phyloP scores from a whole-genome alignment of 768 basidiomycete genomes.

The Boletus rubescentipes region DNA sequence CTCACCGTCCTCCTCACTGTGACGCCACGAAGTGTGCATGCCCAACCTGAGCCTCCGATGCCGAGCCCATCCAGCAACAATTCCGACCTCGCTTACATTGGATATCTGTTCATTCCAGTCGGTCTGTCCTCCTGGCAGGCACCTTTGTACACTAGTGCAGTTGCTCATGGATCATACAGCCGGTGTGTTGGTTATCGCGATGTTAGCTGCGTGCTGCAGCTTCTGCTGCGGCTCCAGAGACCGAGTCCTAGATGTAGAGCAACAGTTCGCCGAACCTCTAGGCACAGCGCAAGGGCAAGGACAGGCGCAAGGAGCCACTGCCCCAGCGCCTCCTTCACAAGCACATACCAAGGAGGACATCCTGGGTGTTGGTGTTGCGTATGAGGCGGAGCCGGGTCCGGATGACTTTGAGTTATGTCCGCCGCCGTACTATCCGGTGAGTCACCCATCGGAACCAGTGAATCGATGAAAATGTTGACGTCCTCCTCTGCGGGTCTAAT shows the following conservation, averaged over 20 bases:
- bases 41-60: not conserved
- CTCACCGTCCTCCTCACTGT: not conserved
- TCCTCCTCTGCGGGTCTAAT: not conserved
- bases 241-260: not conserved
- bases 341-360: not conserved
- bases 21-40: not conserved
- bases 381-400: not conserved
- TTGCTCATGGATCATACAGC: not conserved
- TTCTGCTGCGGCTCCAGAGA: not conserved
- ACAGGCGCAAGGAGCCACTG: not conserved
- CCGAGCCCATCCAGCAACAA: not conserved
- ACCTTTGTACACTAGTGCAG: not conserved
- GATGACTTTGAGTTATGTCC: not conserved
- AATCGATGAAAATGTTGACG: not conserved
- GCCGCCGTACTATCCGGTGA: conserved; percentile 12
- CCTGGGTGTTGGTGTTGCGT: too few relatives aligned
- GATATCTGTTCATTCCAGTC: not conserved
- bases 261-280: not conserved
- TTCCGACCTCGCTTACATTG: accelerated
- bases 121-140: not conserved
- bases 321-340: not conserved
- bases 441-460: too few relatives aligned
- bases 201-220: not conserved
- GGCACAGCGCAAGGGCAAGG: not conserved
- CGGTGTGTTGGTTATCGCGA: not conserved